These are phyloP conservation scores for Paramecium sexaurelia DNA, from an alignment of 73 alveolate species.

Conservation along the genomic window DNA sequence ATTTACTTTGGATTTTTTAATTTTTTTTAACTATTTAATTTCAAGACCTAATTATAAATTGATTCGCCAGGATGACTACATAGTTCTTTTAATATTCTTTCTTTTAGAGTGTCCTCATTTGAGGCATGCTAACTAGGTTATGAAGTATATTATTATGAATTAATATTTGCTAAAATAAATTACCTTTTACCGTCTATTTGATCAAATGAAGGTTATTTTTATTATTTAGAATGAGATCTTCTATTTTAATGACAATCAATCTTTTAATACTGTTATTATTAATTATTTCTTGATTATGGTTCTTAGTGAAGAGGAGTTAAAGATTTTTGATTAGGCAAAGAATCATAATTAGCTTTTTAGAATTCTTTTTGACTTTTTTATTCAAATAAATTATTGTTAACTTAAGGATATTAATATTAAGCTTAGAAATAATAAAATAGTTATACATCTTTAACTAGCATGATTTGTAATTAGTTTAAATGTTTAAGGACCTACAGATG, in stretches of 20 bases:
- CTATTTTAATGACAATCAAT: not conserved
- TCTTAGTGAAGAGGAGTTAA: not conserved
- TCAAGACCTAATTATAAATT: slow-evolving; percentile 19
- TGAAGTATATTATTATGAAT: not conserved
- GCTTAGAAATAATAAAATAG: not conserved
- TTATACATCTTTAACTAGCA: not conserved
- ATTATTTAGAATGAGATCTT: not conserved
- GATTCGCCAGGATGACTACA: slow-evolving; percentile 58
- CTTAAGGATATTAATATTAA: not conserved
- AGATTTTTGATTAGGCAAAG: not conserved
- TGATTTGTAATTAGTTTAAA: not conserved
- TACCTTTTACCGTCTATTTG: slow-evolving; percentile 28
- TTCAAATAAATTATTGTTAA: not conserved
- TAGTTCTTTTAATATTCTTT: slow-evolving; percentile 30
- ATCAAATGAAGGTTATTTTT: not conserved
- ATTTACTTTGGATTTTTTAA: not conserved
- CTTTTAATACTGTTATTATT: not conserved
- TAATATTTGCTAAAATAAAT: not conserved
- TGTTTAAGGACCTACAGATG: not conserved
- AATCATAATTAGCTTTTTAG: not conserved
- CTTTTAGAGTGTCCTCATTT: slow-evolving; percentile 40
- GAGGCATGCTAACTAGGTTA: not conserved
- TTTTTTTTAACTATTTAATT: not conserved
- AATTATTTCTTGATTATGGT: not conserved
- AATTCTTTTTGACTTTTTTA: not conserved